Evolutionary conservation across 1,284 basidiomycete genomes (phyloP).

Genomic region (Ustilago cynodontis): DNA sequence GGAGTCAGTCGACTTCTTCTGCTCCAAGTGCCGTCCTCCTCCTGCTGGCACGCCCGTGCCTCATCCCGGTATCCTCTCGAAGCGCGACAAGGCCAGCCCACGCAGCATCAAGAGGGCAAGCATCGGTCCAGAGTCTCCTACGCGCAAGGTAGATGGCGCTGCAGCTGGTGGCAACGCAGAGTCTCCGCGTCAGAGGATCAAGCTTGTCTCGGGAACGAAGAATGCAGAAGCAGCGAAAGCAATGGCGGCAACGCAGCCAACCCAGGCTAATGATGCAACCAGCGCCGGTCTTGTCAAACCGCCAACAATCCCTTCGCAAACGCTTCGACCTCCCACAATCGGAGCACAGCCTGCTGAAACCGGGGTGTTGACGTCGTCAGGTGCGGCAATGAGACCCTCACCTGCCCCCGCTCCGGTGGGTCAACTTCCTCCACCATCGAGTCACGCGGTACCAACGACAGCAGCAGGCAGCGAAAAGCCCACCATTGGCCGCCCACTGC

Average conservation of each 20-base stretch:
- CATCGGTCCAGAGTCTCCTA: constrained; percentile 27
- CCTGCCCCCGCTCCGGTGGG: constrained; percentile 18
- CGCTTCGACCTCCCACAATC: constrained; percentile 20
- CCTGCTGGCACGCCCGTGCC: constrained; percentile 35
- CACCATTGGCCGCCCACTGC: constrained; percentile 33
- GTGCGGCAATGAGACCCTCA: constrained; percentile 8
- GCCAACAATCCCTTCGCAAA: constrained; percentile 29
- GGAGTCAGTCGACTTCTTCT: constrained; percentile 60
- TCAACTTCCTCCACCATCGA: constrained; percentile 35
- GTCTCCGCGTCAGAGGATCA: constrained; percentile 39
- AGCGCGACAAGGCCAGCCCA: constrained; percentile 34
- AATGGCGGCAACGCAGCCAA: neutral
- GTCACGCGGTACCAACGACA: constrained; percentile 24
- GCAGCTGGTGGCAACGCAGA: constrained; percentile 15
- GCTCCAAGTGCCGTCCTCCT: constrained; percentile 56
- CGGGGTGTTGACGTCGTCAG: constrained; percentile 25
- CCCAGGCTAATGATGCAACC: neutral
- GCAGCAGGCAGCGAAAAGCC: constrained; percentile 2
- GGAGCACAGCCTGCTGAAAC: constrained; percentile 40
- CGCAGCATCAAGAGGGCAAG: constrained; percentile 27
- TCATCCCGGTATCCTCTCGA: constrained; percentile 28
- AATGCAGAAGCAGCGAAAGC: constrained; percentile 10
- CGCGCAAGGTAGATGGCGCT: constrained; percentile 10
- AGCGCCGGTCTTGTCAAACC: constrained; percentile 18
- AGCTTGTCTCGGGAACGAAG: constrained; percentile 22